Evolutionary conservation across 805 yeast species (phyloP), one percentile per base, ranked within the genome.

Genomic region (Candida endomychidarum): DNA sequence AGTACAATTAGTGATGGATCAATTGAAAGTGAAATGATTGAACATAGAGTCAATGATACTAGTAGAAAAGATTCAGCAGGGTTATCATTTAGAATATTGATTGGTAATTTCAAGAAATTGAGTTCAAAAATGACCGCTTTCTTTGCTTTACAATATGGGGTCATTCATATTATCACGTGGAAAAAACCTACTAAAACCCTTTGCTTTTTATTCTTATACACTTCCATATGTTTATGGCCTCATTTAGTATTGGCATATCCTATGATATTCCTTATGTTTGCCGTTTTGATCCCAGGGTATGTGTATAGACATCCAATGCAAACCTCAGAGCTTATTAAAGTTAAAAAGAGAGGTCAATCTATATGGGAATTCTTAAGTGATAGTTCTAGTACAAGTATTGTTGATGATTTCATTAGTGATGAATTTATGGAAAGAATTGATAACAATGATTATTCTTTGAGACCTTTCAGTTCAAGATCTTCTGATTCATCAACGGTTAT

Each of bases 181-280:
- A 77, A 80, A 43, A 68, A 72, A 19, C 90, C 95, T 0, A 68
- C 85, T 0, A 74, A 78, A 45, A 89, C 96, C 0, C 47, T 89
- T 4, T 67, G 83, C 0, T 56, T 67, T 16, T 60, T 87, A 39
- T 63, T 82, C 4, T 46, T 79, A 1, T 81, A 83, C 48, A 81
- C 96, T 0, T 70, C 79, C 44, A 64, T 81, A 1, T 84, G 93
- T 51, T 58, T 82, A 24, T 75, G 84, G 63, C 96, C 96, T 0
- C 80, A 80, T 54, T 59, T 84, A 36, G 64, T 86, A 9, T 58
- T 84, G 26, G 70, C 80, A 1, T 67, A 81, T 22, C 96, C 96
- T 0, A 50, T 83, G 25, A 44, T 83, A 2, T 70, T 67, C 35
- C 34, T 86, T 3, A 50, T 83, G 21, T 66, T 73, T 40, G 81